phyloP scores from a whole-genome alignment of 805 yeast genomes.

The Yarrowia yakushimensis region DNA sequence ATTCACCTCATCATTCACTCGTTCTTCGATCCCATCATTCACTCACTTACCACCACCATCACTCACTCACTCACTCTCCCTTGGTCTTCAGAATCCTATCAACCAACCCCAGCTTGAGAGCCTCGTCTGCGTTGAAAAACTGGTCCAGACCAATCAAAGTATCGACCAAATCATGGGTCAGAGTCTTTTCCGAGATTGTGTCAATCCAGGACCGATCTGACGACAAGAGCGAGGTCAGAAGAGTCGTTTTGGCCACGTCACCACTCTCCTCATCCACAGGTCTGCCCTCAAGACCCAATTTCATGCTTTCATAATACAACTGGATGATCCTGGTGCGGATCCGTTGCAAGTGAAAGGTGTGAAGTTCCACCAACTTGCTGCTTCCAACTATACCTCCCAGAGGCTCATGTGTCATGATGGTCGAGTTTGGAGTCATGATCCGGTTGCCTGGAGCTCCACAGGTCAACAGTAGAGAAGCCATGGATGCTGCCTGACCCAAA shows the following conservation, averaged over 20 bases:
- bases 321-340: neutral
- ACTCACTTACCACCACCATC: too few relatives aligned
- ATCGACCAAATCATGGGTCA: neutral
- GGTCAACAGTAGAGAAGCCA: slow-evolving; percentile 7
- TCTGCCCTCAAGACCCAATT: neutral
- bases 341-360: slow-evolving; percentile 3
- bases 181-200: neutral
- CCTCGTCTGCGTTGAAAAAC: slow-evolving; percentile 19
- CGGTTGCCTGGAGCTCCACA: slow-evolving; percentile 15
- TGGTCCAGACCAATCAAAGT: slow-evolving; percentile 1
- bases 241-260: neutral
- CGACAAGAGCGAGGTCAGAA: neutral
- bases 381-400: slow-evolving; percentile 17
- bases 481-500: slow-evolving; percentile 17
- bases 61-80: neutral
- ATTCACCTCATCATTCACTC: too few relatives aligned
- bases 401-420: slow-evolving; percentile 19
- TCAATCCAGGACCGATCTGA: slow-evolving; percentile 9
- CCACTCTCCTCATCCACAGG: neutral
- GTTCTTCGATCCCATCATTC: too few relatives aligned
- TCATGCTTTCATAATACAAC: slow-evolving; percentile 12
- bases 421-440: slow-evolving; percentile 11
- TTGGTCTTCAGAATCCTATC: slow-evolving; percentile 4
- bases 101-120: neutral
- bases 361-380: slow-evolving; percentile 15